A percentile compares a stretch with the other conserved stretches of the same genome.
phyloP scores from a whole-genome alignment of 768 basidiomycete genomes.

The Boletus pseudo-olivaceus region DNA sequence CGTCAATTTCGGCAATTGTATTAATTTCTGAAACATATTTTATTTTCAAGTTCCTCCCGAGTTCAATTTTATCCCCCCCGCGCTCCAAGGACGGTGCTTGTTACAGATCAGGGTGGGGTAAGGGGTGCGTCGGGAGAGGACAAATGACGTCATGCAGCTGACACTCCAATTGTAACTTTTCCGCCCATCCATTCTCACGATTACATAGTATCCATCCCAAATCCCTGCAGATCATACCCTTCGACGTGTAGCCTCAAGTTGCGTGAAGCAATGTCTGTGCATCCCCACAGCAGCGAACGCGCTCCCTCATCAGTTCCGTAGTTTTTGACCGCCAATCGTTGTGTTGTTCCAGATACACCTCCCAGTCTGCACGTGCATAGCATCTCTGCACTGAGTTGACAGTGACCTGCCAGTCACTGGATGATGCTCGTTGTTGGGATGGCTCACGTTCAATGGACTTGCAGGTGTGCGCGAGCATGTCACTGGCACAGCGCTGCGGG shows the following conservation, averaged over 20 bases:
- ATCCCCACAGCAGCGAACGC: not conserved
- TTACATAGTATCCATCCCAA: not conserved
- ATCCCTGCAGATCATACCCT: not conserved
- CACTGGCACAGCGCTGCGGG: not conserved
- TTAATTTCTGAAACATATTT: not conserved
- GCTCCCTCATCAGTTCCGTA: not conserved
- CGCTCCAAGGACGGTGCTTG: not conserved
- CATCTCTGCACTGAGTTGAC: not conserved
- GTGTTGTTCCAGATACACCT: not conserved
- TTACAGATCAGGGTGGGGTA: too few relatives aligned
- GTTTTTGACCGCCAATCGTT: not conserved
- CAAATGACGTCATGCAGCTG: not conserved
- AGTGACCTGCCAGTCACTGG: not conserved
- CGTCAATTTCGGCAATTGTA: not conserved
- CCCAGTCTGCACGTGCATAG: slow-evolving; percentile 1
- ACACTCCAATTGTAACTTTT: too few relatives aligned
- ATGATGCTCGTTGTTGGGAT: not conserved
- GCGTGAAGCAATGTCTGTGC: not conserved
- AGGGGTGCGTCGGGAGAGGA: too few relatives aligned
- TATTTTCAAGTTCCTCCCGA: not conserved
- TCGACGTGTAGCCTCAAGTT: not conserved
- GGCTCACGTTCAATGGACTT: not conserved
- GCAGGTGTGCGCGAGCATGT: not conserved
- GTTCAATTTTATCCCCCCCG: not conserved
- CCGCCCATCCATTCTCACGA: not conserved